Conservation (phyloP, 164 flowering plant genomes). For the Macadamia integrifolia region DNA sequence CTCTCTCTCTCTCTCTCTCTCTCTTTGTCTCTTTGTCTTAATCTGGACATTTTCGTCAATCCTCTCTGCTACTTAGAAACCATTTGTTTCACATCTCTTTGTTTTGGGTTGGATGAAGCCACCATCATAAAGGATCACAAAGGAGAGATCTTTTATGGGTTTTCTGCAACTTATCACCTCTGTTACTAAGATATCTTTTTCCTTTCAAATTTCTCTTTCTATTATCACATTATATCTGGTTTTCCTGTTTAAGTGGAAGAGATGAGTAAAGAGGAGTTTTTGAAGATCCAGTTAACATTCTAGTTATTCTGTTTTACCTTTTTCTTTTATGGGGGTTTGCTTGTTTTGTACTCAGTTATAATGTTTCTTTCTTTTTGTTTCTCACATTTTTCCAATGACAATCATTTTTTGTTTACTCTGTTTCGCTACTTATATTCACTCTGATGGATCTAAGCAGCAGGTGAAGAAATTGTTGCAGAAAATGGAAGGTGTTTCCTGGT, state of each 20-base stretch:
- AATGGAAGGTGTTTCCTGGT: slow-evolving; percentile 57
- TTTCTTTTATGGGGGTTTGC: slow-evolving; percentile 8
- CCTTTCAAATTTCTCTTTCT: not conserved
- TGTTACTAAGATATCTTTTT: slow-evolving; percentile 10
- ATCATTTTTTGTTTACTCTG: slow-evolving; percentile 2
- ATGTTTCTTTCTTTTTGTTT: not conserved
- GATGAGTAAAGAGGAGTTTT: slow-evolving; percentile 83
- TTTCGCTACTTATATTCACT: slow-evolving; percentile 41
- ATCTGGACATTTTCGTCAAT: slow-evolving; percentile 10
- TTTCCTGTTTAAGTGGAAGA: slow-evolving; percentile 12
- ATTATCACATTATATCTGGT: slow-evolving; percentile 15
- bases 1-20: slow-evolving; percentile 3
- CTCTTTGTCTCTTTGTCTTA: slow-evolving; percentile 7
- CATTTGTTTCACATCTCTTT: slow-evolving; percentile 17
- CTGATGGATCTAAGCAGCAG: slow-evolving; percentile 79
- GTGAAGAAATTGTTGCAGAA: slow-evolving; percentile 83
- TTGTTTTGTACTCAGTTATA: slow-evolving; percentile 15
- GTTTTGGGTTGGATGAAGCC: slow-evolving; percentile 8
- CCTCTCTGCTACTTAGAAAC: slow-evolving; percentile 20
- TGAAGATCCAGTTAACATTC: slow-evolving; percentile 69
- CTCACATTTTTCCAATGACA: not conserved
- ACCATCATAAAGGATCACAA: slow-evolving; percentile 11
- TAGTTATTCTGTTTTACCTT: not conserved
- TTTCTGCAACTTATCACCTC: slow-evolving; percentile 12
- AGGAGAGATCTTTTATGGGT: slow-evolving; percentile 15